Evolutionary conservation across 768 basidiomycete genomes (phyloP).

Genomic region (Basidioascus undulatus): DNA sequence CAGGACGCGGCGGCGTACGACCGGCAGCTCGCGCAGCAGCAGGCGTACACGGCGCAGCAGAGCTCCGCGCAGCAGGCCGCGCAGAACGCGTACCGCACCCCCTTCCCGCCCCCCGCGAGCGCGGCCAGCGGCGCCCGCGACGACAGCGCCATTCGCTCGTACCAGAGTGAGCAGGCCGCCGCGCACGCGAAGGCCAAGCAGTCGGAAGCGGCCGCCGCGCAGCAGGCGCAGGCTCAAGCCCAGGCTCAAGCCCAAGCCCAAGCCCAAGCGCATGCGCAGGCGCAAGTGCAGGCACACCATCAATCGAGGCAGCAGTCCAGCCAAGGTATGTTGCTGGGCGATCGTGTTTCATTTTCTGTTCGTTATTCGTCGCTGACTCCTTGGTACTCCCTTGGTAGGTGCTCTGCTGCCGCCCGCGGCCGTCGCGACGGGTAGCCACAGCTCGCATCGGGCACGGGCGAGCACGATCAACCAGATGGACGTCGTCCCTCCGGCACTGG

Average conservation of each 20-base stretch:
- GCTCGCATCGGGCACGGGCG: constrained; percentile 38
- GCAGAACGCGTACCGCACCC: constrained; percentile 16
- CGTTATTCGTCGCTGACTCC: background rate
- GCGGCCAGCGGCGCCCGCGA: background rate
- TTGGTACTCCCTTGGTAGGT: background rate
- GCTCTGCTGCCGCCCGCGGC: background rate
- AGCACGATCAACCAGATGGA: constrained; percentile 88
- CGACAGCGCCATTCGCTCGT: constrained; percentile 6
- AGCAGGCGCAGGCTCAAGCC: constrained; percentile 9
- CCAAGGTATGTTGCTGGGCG: background rate
- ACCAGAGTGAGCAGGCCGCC: background rate
- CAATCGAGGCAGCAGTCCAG: constrained; percentile 2
- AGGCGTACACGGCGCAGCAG: constrained; percentile 64
- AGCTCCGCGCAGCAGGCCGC: constrained; percentile 54
- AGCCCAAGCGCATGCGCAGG: constrained; percentile 6
- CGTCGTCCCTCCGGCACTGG: constrained; percentile 51
- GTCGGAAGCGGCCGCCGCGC: constrained; percentile 6
- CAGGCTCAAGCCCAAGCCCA: constrained; percentile 11
- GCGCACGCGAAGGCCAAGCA: constrained; percentile 7
- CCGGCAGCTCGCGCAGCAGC: constrained; percentile 81
- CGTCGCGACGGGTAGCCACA: constrained; percentile 7
- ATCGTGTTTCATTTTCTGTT: background rate
- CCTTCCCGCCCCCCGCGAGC: constrained; percentile 13
- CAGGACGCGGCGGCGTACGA: constrained; percentile 85
- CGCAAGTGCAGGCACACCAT: constrained; percentile 4